phyloP scores from a whole-genome alignment of 1,139 yeast genomes.

The Lodderomyces metapsilosis region DNA sequence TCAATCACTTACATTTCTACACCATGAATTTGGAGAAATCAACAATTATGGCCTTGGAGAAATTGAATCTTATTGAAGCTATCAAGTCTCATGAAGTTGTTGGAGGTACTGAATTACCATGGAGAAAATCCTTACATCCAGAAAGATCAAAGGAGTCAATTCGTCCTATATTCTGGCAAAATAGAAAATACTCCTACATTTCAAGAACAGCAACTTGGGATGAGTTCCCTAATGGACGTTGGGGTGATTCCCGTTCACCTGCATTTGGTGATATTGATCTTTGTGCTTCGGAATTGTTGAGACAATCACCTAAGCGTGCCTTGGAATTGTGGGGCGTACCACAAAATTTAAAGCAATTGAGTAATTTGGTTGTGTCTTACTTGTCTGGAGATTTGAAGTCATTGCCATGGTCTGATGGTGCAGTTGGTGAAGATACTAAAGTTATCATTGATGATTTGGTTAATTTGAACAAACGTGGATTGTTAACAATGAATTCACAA shows the following conservation, averaged over 20 bases:
- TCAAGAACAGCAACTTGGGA: slow-evolving; percentile 93
- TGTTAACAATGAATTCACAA: slow-evolving; percentile 87
- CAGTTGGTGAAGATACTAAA: slow-evolving; percentile 75
- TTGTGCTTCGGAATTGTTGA: slow-evolving; percentile 72
- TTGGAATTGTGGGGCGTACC: slow-evolving; percentile 89
- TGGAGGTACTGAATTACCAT: slow-evolving; percentile 58
- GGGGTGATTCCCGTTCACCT: slow-evolving; percentile 93
- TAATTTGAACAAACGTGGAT: slow-evolving; percentile 61
- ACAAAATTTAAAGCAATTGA: slow-evolving; percentile 52
- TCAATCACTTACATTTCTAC: slow-evolving; percentile 89
- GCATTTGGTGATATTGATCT: slow-evolving; percentile 87
- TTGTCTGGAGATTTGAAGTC: slow-evolving; percentile 68
- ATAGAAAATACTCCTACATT: slow-evolving; percentile 86
- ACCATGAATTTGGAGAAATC: slow-evolving; percentile 95
- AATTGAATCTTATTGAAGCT: slow-evolving; percentile 55
- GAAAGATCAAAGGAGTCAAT: slow-evolving; percentile 79
- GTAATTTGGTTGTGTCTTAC: slow-evolving; percentile 61
- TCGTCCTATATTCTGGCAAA: slow-evolving; percentile 95
- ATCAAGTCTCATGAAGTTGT: slow-evolving; percentile 40
- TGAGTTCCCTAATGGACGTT: slow-evolving; percentile 92
- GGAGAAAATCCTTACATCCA: slow-evolving; percentile 89
- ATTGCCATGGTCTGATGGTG: slow-evolving; percentile 95
- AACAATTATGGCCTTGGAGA: slow-evolving; percentile 83
- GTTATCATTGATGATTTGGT: slow-evolving; percentile 61
- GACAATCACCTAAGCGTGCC: slow-evolving; percentile 81